Conservation (phyloP, 352 stramenopile species). For the Phytopythium sindhum region DNA sequence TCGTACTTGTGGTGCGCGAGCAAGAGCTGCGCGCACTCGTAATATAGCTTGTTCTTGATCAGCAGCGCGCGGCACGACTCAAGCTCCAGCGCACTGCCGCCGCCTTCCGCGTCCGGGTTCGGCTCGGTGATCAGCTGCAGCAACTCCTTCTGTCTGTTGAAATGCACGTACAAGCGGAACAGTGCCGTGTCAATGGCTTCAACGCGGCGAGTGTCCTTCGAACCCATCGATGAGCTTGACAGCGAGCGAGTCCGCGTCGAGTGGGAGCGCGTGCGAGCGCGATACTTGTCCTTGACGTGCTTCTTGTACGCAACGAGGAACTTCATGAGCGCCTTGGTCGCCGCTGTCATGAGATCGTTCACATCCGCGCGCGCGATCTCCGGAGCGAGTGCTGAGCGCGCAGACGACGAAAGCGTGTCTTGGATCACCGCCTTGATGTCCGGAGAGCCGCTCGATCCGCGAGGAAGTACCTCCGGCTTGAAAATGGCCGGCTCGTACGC, state of each 20-base stretch:
- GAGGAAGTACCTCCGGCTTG: slow-evolving; percentile 80
- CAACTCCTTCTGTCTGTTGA: slow-evolving; percentile 79
- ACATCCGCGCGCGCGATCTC: slow-evolving; percentile 61
- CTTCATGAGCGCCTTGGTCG: slow-evolving; percentile 75
- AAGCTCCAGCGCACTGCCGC: slow-evolving; percentile 57
- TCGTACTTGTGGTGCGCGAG: slow-evolving; percentile 65
- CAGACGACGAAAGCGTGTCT: slow-evolving; percentile 38
- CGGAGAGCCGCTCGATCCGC: slow-evolving; percentile 62
- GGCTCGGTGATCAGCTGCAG: slow-evolving; percentile 70
- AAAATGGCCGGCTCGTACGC: slow-evolving; percentile 80
- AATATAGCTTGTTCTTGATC: slow-evolving; percentile 76
- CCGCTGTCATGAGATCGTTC: slow-evolving; percentile 48
- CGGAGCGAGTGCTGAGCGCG: slow-evolving; percentile 35
- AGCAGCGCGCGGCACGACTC: slow-evolving; percentile 65
- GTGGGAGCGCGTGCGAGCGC: slow-evolving; percentile 29
- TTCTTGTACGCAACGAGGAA: slow-evolving; percentile 83
- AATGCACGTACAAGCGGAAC: slow-evolving; percentile 76
- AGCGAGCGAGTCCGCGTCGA: slow-evolving; percentile 37
- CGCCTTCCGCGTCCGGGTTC: slow-evolving; percentile 46
- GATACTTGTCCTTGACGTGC: slow-evolving; percentile 72
- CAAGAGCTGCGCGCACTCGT: slow-evolving; percentile 69
- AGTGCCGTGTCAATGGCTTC: slow-evolving; percentile 86
- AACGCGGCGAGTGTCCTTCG: slow-evolving; percentile 68
- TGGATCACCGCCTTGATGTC: slow-evolving; percentile 79
- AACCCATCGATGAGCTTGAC: slow-evolving; percentile 25